Evolutionary conservation across 805 yeast genomes (phyloP), one percentile per base, ranked within the genome.

Genomic region (Schwanniomyces sp.): DNA sequence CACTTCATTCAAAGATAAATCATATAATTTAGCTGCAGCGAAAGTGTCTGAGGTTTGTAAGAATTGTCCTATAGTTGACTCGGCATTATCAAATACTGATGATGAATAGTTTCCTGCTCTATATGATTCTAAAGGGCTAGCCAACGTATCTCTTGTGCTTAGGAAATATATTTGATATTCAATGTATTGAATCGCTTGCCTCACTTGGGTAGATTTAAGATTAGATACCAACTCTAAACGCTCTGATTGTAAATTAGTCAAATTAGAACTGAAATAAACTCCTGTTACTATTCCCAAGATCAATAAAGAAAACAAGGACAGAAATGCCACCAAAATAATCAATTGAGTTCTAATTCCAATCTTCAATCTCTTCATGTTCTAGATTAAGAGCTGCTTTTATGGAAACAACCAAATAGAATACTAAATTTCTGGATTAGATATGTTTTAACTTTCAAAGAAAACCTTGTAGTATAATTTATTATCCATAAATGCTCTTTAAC

Each of bases 261-360:
- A 80, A 52, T 81, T 85, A 17, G 72, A 64, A 4, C 88, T 80
- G 63, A 86, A 88, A 63, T 88, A 88, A 3, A 86, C 79, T 43
- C 74, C 94, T 8, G 89, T 81, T 21, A 86, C 90, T 17, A 87
- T 72, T 6, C 94, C 91, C 40, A 91, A 67, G 1, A 88, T 82
- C 26, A 86, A 73, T 41, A 91, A 72, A 1, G 95, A 87, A 45
- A 85, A 69, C 34, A 86, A 68, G 9, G 92, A 84, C 34, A 88
- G 85, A 46, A 85, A 67, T 45, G 86, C 72, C 52, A 88, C 95
- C 27, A 88, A 69, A 4, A 80, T 76, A 44, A 87, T 84, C 43
- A 89, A 80, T 70, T 89, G 96, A 21, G 89, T 82, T 57, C 90
- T 70, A 48, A 89, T 82, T 38, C 92, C 86, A 40, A 89, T 70